Conservation (phyloP, 768 basidiomycete genomes). For the Lactifluus piperatus region DNA sequence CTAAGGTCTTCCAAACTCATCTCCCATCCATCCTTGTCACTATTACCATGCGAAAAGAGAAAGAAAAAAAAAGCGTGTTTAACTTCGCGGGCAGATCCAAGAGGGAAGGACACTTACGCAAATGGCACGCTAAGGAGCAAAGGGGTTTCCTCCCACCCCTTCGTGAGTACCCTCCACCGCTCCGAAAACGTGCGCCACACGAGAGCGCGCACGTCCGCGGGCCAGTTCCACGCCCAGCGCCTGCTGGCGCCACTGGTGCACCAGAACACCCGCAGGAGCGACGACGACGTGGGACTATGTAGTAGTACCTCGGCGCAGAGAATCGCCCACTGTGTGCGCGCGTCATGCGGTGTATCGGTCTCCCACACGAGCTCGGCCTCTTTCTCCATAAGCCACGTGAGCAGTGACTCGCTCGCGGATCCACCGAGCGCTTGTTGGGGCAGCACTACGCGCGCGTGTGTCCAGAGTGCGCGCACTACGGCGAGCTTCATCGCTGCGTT, state of each 20-base stretch:
- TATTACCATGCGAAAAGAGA: constrained; percentile 14
- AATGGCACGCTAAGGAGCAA: constrained; percentile 56
- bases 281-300: constrained; percentile 31
- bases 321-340: constrained; percentile 48
- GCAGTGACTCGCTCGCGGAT: constrained; percentile 36
- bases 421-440: constrained; percentile 34
- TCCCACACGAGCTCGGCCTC: constrained; percentile 39
- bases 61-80: too few species aligned
- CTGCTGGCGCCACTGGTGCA: constrained; percentile 22
- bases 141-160: constrained; percentile 45
- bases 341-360: constrained; percentile 35
- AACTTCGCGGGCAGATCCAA: background rate
- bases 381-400: constrained; percentile 40
- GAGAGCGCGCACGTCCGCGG: constrained; percentile 36
- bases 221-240: constrained; percentile 27
- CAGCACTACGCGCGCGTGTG: constrained; percentile 34
- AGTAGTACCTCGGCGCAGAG: constrained; percentile 49
- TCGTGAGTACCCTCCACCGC: constrained; percentile 41
- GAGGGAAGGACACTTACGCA: constrained; percentile 32
- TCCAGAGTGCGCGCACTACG: constrained; percentile 53
- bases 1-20: constrained; percentile 44
- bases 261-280: constrained; percentile 33
- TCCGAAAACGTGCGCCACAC: constrained; percentile 54
- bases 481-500: constrained; percentile 49
- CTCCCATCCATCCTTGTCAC: constrained; percentile 36